These are phyloP conservation scores for Ormosia emarginata DNA, from an alignment of 306 rosid species.

Conservation along the genomic window DNA sequence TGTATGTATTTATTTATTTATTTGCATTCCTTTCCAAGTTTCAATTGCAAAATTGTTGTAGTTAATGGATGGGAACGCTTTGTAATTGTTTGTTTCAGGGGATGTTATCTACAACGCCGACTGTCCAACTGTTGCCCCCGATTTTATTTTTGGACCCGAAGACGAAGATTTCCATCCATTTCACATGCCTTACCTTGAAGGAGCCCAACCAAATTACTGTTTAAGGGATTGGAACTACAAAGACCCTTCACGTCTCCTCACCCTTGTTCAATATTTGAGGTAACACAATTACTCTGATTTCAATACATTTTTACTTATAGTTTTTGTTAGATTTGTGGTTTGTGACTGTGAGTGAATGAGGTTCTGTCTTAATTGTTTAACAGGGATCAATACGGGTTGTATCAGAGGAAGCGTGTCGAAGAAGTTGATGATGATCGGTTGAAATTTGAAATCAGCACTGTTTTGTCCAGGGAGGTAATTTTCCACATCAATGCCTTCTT, in stretches of 20 bases:
- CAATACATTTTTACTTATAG: too few species aligned
- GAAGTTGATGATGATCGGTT: conserved; percentile 84
- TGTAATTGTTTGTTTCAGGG: conserved; percentile 46
- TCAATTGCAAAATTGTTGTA: background rate
- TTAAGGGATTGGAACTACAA: conserved; percentile 64
- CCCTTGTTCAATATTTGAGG: conserved; percentile 70
- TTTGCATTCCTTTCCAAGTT: background rate
- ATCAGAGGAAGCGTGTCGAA: conserved; percentile 54
- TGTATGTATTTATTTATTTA: conserved; percentile 38
- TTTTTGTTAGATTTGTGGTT: background rate
- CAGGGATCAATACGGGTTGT: conserved; percentile 71
- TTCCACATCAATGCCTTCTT: background rate
- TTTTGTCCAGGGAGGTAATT: conserved; percentile 78
- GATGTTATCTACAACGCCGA: conserved; percentile 64
- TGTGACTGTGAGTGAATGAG: background rate
- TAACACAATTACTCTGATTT: too few species aligned
- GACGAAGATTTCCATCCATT: conserved; percentile 73
- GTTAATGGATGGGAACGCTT: background rate
- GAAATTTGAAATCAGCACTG: conserved; percentile 86
- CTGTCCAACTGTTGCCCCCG: conserved; percentile 69
- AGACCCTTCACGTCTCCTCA: conserved; percentile 69
- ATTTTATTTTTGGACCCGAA: conserved; percentile 75
- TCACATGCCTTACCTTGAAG: conserved; percentile 34
- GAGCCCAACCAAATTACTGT: background rate
- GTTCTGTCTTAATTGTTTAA: conserved; percentile 1